phyloP scores from a whole-genome alignment of 495 filamentous ascomycete species.

The Choiromyces venosus region DNA sequence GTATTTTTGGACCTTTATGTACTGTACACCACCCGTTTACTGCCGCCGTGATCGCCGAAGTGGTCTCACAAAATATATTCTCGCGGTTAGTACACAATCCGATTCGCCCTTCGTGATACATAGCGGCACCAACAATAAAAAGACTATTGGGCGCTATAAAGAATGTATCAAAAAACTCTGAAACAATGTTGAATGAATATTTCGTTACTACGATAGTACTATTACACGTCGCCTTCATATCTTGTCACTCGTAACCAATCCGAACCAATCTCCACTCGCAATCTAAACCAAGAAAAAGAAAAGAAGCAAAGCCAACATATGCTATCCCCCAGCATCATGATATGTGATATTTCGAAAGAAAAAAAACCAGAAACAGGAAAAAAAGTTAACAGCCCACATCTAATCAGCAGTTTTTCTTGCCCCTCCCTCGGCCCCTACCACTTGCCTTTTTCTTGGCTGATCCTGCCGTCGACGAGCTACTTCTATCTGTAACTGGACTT shows the following conservation, averaged over 20 bases:
- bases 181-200: neutral
- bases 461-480: constrained; percentile 17
- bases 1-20: neutral
- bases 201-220: neutral
- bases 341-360: constrained; percentile 5
- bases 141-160: neutral
- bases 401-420: constrained; percentile 8
- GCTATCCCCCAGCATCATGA: neutral
- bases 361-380: neutral
- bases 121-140: neutral
- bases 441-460: constrained; percentile 14
- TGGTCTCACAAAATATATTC: neutral
- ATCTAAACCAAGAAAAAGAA: neutral
- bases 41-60: neutral
- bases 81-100: neutral
- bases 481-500: constrained; percentile 27
- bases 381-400: neutral
- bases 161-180: neutral
- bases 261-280: neutral
- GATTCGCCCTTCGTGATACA: neutral
- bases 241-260: constrained; percentile 11
- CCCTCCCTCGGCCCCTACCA: constrained; percentile 7
- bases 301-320: constrained; percentile 5
- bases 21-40: neutral
- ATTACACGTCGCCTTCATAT: constrained; percentile 7